Conservation (phyloP, 345 rosid species). For the Ailanthus altissimus region DNA sequence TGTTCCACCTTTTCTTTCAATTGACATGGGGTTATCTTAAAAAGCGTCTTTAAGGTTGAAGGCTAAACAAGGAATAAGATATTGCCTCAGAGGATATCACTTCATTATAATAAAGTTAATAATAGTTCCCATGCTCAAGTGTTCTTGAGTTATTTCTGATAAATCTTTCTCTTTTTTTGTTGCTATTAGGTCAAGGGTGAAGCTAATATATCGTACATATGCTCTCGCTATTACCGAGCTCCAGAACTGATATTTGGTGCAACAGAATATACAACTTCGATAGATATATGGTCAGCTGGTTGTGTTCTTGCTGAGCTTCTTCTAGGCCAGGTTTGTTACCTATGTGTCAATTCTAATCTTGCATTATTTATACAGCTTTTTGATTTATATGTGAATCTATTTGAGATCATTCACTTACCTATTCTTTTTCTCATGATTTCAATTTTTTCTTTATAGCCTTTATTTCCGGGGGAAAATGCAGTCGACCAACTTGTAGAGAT, state of each 20-base stretch:
- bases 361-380: neutral
- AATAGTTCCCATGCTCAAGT: neutral
- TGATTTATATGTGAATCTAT: neutral
- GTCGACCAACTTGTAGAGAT: slow-evolving; percentile 91
- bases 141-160: neutral
- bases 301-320: slow-evolving; percentile 92
- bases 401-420: neutral
- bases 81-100: neutral
- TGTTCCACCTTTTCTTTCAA: neutral
- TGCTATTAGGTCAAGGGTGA: slow-evolving; percentile 69
- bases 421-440: neutral
- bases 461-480: slow-evolving; percentile 81
- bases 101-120: neutral
- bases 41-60: neutral
- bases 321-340: slow-evolving; percentile 62
- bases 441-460: slow-evolving; percentile 43
- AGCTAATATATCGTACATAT: slow-evolving; percentile 77
- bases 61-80: neutral
- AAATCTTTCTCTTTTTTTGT: slow-evolving; percentile 8
- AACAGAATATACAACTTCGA: slow-evolving; percentile 72
- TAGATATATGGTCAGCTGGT: slow-evolving; percentile 94
- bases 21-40: neutral
- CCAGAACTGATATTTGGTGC: slow-evolving; percentile 90
- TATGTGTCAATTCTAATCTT: neutral
- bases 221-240: slow-evolving; percentile 88